Conservation (phyloP, 1,284 basidiomycete genomes). For the Vanrija pseudolonga region DNA sequence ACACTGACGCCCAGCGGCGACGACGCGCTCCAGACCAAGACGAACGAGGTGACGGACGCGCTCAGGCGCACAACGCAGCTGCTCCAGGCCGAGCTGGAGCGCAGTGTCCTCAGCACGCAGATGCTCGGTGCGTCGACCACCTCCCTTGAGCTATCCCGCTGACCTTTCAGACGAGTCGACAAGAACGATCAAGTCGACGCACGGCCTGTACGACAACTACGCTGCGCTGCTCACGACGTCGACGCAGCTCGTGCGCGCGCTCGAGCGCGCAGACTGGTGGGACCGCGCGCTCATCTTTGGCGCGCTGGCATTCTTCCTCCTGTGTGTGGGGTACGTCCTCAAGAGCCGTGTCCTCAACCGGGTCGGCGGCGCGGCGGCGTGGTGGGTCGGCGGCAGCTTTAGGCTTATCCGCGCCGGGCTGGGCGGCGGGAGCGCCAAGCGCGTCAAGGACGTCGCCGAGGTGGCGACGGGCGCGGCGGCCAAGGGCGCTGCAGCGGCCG, state of each 20-base stretch:
- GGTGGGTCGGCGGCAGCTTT: constrained; percentile 44
- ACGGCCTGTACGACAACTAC: constrained; percentile 73
- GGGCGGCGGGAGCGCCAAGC: constrained; percentile 13
- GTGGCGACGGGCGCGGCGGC: background rate
- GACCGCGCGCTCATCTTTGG: constrained; percentile 78
- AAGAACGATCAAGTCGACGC: constrained; percentile 66
- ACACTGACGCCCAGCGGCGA: constrained; percentile 55
- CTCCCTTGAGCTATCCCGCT: background rate
- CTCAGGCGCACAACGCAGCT: constrained; percentile 74
- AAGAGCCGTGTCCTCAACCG: constrained; percentile 76
- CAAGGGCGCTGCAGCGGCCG: background rate
- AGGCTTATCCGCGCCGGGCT: constrained; percentile 32
- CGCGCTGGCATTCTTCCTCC: constrained; percentile 72
- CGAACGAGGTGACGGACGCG: constrained; percentile 79
- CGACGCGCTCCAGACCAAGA: constrained; percentile 80
- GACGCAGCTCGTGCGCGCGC: constrained; percentile 72
- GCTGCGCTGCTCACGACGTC: constrained; percentile 70
- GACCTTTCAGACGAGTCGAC: constrained; percentile 66
- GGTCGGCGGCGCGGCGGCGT: constrained; percentile 43
- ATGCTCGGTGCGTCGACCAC: constrained; percentile 75
- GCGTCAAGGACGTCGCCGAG: background rate
- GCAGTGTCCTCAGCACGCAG: constrained; percentile 77
- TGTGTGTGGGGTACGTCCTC: constrained; percentile 78
- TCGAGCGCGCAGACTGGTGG: constrained; percentile 86
- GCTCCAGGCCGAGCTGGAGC: constrained; percentile 86